Conservation (phyloP, 805 yeast genomes). For the Lipomyces mesembrius region DNA sequence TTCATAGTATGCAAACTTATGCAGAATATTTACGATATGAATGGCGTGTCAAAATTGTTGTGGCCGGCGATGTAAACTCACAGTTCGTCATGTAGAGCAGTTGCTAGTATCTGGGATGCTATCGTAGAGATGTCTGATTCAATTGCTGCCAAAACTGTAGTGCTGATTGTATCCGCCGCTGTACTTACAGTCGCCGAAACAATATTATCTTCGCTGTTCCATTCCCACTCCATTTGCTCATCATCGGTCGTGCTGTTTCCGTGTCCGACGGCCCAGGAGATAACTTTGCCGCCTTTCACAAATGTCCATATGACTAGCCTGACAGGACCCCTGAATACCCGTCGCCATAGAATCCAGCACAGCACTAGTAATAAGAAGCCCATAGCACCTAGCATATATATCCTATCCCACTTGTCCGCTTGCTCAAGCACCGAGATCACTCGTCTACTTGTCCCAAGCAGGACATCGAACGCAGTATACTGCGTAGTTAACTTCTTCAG, state of each 20-base stretch:
- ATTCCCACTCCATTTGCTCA: neutral
- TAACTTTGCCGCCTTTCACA: constrained; percentile 21
- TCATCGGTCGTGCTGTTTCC: neutral
- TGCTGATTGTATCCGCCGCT: neutral
- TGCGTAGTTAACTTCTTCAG: constrained; percentile 45
- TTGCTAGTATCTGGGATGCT: neutral
- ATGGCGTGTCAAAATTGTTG: neutral
- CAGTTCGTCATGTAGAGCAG: neutral
- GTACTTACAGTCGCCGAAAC: neutral
- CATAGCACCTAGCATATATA: constrained; percentile 47
- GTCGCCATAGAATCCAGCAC: constrained; percentile 48
- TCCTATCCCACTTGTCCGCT: constrained; percentile 50
- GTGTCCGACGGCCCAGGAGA: constrained; percentile 20
- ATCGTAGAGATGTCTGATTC: neutral
- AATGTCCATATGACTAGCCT: constrained; percentile 26
- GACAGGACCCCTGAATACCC: constrained; percentile 47
- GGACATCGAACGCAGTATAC: constrained; percentile 47
- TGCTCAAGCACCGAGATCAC: constrained; percentile 48
- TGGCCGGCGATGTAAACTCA: neutral
- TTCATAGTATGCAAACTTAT: neutral
- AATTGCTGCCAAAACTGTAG: neutral
- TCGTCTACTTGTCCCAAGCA: constrained; percentile 46
- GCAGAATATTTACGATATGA: neutral
- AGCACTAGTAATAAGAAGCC: constrained; percentile 47
- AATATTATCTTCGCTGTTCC: neutral